phyloP scores from a whole-genome alignment of 1,284 basidiomycete species.

The Leucoagaricus sp. region DNA sequence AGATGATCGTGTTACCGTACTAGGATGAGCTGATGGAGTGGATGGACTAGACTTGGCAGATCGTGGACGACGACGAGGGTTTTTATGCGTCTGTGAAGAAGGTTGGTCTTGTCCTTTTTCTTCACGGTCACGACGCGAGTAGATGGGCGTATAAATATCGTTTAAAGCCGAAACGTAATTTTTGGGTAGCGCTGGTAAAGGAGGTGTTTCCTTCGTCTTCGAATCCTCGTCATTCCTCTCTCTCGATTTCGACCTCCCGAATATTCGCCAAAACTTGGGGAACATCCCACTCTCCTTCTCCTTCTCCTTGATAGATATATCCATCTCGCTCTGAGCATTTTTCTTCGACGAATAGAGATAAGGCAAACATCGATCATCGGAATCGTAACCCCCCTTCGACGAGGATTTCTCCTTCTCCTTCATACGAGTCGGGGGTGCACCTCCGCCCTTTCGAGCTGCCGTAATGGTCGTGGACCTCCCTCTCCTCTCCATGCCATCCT shows the following conservation, averaged over 20 bases:
- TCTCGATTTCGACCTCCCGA: slow-evolving; percentile 9
- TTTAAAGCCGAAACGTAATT: not conserved
- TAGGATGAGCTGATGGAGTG: not conserved
- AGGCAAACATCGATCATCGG: slow-evolving; percentile 7
- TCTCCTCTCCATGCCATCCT: not conserved
- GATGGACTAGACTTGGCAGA: slow-evolving; percentile 3
- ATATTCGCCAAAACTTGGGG: slow-evolving; percentile 9
- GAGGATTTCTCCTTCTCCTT: not conserved
- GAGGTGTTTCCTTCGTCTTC: slow-evolving; percentile 3
- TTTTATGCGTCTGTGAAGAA: not conserved
- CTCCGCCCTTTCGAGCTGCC: no score
- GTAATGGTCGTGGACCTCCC: no score
- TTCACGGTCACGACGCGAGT: not conserved
- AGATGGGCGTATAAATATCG: slow-evolving; percentile 3
- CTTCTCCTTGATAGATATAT: not conserved
- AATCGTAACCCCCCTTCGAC: not conserved
- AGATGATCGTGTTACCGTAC: slow-evolving; percentile 3
- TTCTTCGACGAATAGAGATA: slow-evolving; percentile 5
- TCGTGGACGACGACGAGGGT: not conserved
- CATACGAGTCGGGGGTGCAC: no score
- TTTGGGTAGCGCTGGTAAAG: slow-evolving; percentile 10
- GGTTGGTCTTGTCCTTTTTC: not conserved
- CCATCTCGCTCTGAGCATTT: slow-evolving; percentile 7
- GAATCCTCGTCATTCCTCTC: slow-evolving; percentile 2
- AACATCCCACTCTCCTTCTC: slow-evolving; percentile 2